Evolutionary conservation across 768 basidiomycete species (phyloP).

Genomic region (Naematelia encephala): DNA sequence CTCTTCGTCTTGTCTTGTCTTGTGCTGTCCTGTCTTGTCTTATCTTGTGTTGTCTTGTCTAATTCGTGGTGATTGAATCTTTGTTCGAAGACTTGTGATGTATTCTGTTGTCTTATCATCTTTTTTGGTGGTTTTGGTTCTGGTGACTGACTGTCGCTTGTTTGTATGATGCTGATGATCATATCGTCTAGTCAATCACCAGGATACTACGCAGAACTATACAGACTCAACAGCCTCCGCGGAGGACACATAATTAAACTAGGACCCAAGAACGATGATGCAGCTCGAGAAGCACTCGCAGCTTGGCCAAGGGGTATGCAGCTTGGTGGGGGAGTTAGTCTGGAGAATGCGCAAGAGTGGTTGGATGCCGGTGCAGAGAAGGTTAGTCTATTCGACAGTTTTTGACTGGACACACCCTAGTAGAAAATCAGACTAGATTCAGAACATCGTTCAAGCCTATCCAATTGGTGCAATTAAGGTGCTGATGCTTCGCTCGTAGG

Average conservation of each 20-base stretch:
- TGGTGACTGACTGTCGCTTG: too few species aligned
- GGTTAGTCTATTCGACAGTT: too few species aligned
- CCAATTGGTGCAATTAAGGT: too few species aligned
- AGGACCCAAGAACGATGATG: conserved; percentile 80
- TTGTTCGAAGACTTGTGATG: too few species aligned
- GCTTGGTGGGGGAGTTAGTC: conserved; percentile 88
- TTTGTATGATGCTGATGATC: conserved; percentile 21
- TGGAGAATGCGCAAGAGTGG: conserved; percentile 77
- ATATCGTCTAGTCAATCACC: conserved; percentile 68
- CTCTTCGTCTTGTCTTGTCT: conserved; percentile 2
- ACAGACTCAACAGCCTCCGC: conserved; percentile 63
- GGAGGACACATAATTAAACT: conserved; percentile 98
- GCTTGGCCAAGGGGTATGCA: conserved; percentile 91
- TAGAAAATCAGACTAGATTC: too few species aligned
- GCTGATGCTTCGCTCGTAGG: conserved; percentile 62
- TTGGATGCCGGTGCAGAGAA: conserved; percentile 85
- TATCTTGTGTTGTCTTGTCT: too few species aligned
- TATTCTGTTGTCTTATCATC: too few species aligned
- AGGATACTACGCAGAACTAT: conserved; percentile 73
- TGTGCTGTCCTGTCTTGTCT: neutral
- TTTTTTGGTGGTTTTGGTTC: too few species aligned
- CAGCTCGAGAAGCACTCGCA: conserved; percentile 75
- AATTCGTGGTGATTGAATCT: too few species aligned
- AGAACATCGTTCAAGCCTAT: too few species aligned
- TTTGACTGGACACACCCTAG: too few species aligned